phyloP scores from a whole-genome alignment of 129 eudicot genomes.

The Glebionis coronaria region DNA sequence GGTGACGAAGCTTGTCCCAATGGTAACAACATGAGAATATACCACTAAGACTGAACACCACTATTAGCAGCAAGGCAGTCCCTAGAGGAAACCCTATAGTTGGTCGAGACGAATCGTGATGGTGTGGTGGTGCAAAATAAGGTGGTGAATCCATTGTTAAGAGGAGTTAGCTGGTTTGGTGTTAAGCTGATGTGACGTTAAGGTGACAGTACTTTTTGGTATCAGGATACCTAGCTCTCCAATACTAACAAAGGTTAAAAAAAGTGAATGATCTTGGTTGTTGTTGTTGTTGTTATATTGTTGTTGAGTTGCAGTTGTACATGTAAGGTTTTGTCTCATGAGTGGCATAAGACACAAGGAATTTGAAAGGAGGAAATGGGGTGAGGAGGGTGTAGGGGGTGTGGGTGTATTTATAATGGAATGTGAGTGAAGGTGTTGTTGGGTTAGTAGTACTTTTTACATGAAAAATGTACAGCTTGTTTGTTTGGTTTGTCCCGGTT shows the following conservation, averaged over 20 bases:
- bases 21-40: constrained; percentile 88
- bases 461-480: constrained; percentile 29
- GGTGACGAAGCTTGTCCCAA: constrained; percentile 79
- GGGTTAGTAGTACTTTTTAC: constrained; percentile 9
- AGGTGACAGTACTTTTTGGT: too few species aligned
- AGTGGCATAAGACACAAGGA: constrained; percentile 19
- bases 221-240: too few species aligned
- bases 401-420: constrained; percentile 21
- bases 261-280: not conserved
- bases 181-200: too few species aligned
- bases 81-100: constrained; percentile 84
- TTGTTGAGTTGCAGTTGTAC: not conserved
- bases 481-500: constrained; percentile 23
- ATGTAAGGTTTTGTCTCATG: not conserved
- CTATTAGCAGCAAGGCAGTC: constrained; percentile 65
- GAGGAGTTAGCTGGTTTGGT: too few species aligned
- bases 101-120: constrained; percentile 57
- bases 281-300: not conserved
- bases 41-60: constrained; percentile 83
- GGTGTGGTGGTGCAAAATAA: constrained; percentile 49
- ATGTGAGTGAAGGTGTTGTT: constrained; percentile 5
- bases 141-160: constrained; percentile 35
- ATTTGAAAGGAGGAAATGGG: not conserved
- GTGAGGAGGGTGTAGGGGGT: constrained; percentile 3
- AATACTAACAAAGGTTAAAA: too few species aligned